These are phyloP conservation scores for Fusarium keratoplasticum DNA, from an alignment of 2,329 filamentous ascomycete genomes.

Conservation along the genomic window DNA sequence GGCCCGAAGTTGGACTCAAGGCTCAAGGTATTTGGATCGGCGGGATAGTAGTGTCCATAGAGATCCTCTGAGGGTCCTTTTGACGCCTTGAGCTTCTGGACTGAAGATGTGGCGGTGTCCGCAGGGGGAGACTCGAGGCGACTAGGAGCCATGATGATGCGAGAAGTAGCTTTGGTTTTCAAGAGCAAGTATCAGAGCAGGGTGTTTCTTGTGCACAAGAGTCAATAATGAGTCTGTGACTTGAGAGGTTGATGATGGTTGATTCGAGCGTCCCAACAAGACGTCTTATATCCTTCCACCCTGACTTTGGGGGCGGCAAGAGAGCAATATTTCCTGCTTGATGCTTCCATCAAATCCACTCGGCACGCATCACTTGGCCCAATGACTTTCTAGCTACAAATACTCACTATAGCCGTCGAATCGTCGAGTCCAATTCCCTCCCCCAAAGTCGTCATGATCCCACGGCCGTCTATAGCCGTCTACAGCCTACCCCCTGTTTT, in stretches of 20 bases:
- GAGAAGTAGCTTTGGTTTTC: background rate
- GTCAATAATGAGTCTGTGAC: background rate
- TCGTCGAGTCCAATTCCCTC: background rate
- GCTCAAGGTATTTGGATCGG: background rate
- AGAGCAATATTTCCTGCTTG: background rate
- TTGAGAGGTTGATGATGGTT: background rate
- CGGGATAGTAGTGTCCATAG: background rate
- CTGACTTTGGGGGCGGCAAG: background rate
- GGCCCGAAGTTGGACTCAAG: background rate
- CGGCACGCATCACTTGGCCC: background rate
- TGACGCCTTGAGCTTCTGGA: background rate
- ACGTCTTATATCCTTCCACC: background rate
- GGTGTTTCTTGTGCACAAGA: background rate
- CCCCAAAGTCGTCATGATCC: background rate
- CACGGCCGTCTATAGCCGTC: conserved; percentile 20
- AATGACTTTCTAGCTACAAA: background rate
- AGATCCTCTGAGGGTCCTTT: background rate
- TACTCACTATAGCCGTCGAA: background rate
- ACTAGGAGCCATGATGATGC: background rate
- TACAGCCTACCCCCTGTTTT: conserved; percentile 3
- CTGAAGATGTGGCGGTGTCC: background rate
- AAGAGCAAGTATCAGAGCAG: background rate
- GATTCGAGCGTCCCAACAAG: background rate
- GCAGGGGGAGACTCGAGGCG: background rate
- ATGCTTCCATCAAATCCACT: background rate